Evolutionary conservation across 2,329 filamentous ascomycete genomes (phyloP), one percentile per base, ranked within the genome.

Genomic region (Colletotrichum costaricense): DNA sequence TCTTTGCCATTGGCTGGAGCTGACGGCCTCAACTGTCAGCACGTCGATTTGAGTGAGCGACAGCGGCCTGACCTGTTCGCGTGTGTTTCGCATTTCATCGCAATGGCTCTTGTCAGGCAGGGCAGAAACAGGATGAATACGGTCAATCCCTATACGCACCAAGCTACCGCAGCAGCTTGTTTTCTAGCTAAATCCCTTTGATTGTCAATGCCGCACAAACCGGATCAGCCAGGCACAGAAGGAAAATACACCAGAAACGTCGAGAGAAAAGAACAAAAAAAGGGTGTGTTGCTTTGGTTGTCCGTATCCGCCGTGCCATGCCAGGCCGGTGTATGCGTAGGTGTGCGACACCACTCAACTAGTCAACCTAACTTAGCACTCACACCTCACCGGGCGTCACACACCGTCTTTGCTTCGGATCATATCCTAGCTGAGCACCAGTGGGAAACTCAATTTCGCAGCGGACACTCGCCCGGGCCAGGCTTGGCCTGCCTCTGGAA

Each of bases 361-460:
- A 57, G 52, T 22, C n/a, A 55, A 28, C 35, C 49, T 65, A 56
- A 16, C 63, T 64, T 65, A 14, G 63, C 52, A 65, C 16, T 46
- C 19, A 30, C 26, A 24, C 33, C 63, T 65, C 19, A 28, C 49
- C 33, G 22, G 33, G 35, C 35, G 35, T 57, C 14, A 24, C 46
- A 73, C 60, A 73, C 56, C 67, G 67, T 73, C 71, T 71, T 59
- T 66, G 67, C 67, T 70, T 71, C 71, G 62, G 67, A 66, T 66
- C 67, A 71, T 71, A 67, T 66, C 67, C 71, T 57, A 71, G 67
- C 71, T 73, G 67, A 65, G 62, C 67, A 33, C 28, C 71, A 70
- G 67, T 52, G 38, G 67, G 62, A 73, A 72, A 73, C 71, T 66
- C 71, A 73, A 73, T 71, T 73, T 73, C 71, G 42, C 67, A 71